Base-by-base conservation (phyloP, 106 monocot genomes). In the Acanthochlamys bracteata region DNA sequence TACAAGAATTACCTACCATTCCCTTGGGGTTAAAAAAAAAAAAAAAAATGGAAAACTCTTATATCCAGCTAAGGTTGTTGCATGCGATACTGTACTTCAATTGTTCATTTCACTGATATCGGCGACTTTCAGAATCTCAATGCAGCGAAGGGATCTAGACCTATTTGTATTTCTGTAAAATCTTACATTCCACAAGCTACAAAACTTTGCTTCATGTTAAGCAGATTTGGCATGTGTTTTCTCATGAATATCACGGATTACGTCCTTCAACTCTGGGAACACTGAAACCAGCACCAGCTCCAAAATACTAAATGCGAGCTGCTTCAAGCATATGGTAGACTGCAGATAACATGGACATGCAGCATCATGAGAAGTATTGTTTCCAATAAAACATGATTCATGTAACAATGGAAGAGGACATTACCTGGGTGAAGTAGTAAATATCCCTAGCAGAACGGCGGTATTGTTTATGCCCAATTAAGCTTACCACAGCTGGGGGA, bases 381-480 rank as follows among this genome's bases (percentile, higher is more conserved):
- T 59, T 67, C 3, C 1, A 22, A 14, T 51, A 7, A 25, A 49
- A 14, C 13, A 26, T 0, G 15, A 4, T 20, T 42, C 12, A 19
- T 16, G n/a, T 10, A 19, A 54, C 16, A 6, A 54, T 19, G 25
- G 43, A 57, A 65, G 59, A n/a, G n/a, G n/a, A n/a, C n/a, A 39
- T 65, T 67, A 86, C 98, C 83, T 98, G 92, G 70, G 92, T 82
- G 77, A 98, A 98, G 66, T 83, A 88, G 63, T 92, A 92, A 3
- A 98, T 68, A 46, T 98, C 98, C 49, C 78, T 85, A 7, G 85
- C 81, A 43, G 85, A 79, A 20, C 80, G 76, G 10, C 43, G 53
- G 41, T 98, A 98, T 52, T 91, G 84, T 27, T 73, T 78, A 22
- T 79, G 64, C 59, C 98, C 98, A 61, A 98, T 89, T 61, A 98